A percentile compares a stretch with the other conserved stretches of the same genome.
phyloP scores from a whole-genome alignment of 2,329 filamentous ascomycete species.

The Cylindrodendrum hubeiense region DNA sequence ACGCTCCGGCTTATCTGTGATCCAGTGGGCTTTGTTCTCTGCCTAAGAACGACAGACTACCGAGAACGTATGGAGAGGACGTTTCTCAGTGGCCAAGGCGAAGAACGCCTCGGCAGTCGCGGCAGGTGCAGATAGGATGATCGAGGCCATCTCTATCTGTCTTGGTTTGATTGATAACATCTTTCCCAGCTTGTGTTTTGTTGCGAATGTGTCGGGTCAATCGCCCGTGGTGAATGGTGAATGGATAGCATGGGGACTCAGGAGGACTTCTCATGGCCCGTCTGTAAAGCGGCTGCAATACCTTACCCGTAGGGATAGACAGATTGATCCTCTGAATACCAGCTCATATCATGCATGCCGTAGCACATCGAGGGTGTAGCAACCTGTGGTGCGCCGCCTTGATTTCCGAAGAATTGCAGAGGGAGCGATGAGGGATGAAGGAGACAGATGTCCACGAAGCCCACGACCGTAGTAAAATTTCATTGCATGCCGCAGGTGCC shows the following conservation, averaged over 20 bases:
- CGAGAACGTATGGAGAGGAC: constrained; percentile 77
- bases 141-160: constrained; percentile 2
- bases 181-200: no score
- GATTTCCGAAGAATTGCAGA: constrained; percentile 18
- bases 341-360: background rate
- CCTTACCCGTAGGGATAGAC: constrained; percentile 4
- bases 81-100: constrained; percentile 72
- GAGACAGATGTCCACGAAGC: constrained; percentile 13
- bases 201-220: background rate
- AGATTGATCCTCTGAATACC: constrained; percentile 4
- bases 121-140: constrained; percentile 53
- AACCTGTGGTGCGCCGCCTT: constrained; percentile 10
- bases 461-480: constrained; percentile 36
- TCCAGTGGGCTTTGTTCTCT: constrained; percentile 75
- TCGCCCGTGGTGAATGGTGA: background rate
- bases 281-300: background rate
- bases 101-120: constrained; percentile 63
- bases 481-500: constrained; percentile 24
- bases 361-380: background rate
- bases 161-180: constrained; percentile 1
- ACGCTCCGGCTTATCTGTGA: constrained; percentile 99
- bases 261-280: background rate
- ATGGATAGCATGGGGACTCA: background rate
- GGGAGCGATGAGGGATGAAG: constrained; percentile 20
- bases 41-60: constrained; percentile 83